Conservation (phyloP, 2,329 filamentous ascomycete genomes). For the Fusarium solani-melongenae region DNA sequence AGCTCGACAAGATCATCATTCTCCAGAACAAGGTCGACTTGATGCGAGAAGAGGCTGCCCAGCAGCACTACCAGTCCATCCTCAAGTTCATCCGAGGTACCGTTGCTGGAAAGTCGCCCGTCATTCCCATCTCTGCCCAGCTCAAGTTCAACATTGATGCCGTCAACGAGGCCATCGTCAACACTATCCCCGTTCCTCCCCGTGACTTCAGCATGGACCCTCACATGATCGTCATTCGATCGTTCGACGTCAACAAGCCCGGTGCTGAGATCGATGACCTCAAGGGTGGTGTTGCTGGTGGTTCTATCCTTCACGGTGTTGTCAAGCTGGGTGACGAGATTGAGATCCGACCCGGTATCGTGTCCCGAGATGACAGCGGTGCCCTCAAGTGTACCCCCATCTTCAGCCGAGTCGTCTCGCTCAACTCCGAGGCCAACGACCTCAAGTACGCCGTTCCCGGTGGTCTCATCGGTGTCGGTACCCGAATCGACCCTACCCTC, state of each 20-base stretch:
- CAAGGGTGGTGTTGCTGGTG: slow-evolving; percentile 98
- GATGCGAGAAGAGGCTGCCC: slow-evolving; percentile 94
- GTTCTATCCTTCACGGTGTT: slow-evolving; percentile 94
- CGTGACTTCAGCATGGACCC: slow-evolving; percentile 92
- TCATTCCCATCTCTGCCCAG: slow-evolving; percentile 97
- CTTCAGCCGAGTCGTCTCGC: slow-evolving; percentile 91
- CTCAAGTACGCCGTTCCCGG: slow-evolving; percentile 98
- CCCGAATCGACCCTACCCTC: slow-evolving; percentile 94
- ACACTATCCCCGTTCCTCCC: slow-evolving; percentile 90
- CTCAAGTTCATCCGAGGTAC: slow-evolving; percentile 98
- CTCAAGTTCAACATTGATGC: slow-evolving; percentile 99
- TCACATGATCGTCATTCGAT: slow-evolving; percentile 99
- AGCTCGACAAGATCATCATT: slow-evolving; percentile 99
- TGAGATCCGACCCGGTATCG: slow-evolving; percentile 98
- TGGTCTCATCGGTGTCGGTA: slow-evolving; percentile 98
- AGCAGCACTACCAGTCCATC: slow-evolving; percentile 96
- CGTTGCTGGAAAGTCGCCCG: slow-evolving; percentile 91
- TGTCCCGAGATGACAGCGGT: slow-evolving; percentile 92
- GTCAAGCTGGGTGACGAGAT: slow-evolving; percentile 98
- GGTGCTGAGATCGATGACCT: slow-evolving; percentile 98
- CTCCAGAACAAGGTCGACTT: slow-evolving; percentile 99
- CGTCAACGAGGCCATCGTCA: slow-evolving; percentile 95
- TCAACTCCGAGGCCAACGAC: slow-evolving; percentile 98
- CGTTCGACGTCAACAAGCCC: slow-evolving; percentile 99
- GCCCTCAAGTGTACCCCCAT: slow-evolving; percentile 97